phyloP scores from a whole-genome alignment of 2,329 filamentous ascomycete genomes.

The Arthrobotrys sphaeroides region DNA sequence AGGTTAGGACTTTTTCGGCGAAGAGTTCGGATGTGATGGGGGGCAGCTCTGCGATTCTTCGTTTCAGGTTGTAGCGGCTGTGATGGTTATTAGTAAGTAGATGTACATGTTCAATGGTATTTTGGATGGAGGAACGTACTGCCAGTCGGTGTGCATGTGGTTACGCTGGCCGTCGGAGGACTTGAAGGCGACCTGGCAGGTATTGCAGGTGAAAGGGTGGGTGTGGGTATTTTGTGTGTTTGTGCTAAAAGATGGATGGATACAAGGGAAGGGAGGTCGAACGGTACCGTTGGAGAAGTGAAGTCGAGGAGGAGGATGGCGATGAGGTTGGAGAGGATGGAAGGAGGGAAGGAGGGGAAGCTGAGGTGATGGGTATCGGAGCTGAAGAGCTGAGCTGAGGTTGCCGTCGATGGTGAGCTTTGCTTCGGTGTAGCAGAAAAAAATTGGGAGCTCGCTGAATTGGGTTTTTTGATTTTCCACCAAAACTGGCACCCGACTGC shows the following conservation, averaged over 20 bases:
- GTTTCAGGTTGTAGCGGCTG: conserved; percentile 96
- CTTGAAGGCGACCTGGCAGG: conserved; percentile 95
- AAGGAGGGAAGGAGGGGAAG: not conserved
- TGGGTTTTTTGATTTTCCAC: no score
- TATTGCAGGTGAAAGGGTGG: conserved; percentile 97
- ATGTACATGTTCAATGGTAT: no score
- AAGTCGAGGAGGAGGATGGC: not conserved
- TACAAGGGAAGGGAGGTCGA: not conserved
- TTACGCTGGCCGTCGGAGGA: conserved; percentile 90
- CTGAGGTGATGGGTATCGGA: no score
- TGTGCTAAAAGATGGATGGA: no score
- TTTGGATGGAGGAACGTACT: conserved; percentile 70
- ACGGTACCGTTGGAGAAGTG: not conserved
- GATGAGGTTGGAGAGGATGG: conserved; percentile 2
- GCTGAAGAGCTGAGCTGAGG: no score
- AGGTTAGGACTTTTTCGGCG: conserved; percentile 92
- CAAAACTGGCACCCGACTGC: no score
- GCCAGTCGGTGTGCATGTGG: conserved; percentile 99
- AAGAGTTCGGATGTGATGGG: conserved; percentile 92
- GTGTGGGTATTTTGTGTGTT: conserved; percentile 58
- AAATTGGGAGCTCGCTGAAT: conserved; percentile 2
- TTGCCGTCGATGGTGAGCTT: no score
- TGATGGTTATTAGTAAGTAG: no score
- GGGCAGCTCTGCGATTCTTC: conserved; percentile 86
- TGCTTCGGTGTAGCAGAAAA: not conserved